Base-by-base conservation (phyloP, 306 rosid species). In the Ochetophila trinervis region DNA sequence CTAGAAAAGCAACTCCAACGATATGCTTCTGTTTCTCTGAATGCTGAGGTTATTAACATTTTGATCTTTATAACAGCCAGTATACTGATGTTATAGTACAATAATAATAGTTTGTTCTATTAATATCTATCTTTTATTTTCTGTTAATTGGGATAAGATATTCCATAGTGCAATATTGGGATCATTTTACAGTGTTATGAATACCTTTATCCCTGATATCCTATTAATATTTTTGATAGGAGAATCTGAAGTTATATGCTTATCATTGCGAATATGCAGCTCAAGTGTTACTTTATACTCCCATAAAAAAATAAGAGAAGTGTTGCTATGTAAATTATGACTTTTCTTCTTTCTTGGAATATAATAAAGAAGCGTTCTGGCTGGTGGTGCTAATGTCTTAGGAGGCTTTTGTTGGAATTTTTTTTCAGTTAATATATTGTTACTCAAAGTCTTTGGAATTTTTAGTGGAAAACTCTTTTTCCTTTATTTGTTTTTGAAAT, bases 1-100 rank as follows among this genome's bases (percentile, higher is more conserved):
- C 77, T 93, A 73, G 88, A 89, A 74, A 87, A 87, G 81, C 90
- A 93, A 80, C 85, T 89, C 19, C 74, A 66, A 27, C 87, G 90
- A 52, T 93, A 87, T 86, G 91, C 87, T 73, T 82, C 96, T 63
- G 89, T 86, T 70, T 70, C 88, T 65, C 85, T 93, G 19, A 56
- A 68, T 71, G 84, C 87, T 23, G 96, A 90, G 96, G 98, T 93
- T 74, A 50, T 74, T 48, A 6, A 48, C 20, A 13, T 42, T 73
- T 66, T 37, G 30, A 18, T 48, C 14, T 54, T 72, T 57, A 30
- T 22, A 53, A 18, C 32, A 27, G 48, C 37, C 47, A 14, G 53
- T 65, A 53, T 35, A 23, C 17, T 27, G 45, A 8, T 40, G 59
- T 30, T 52, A 15, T 23, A 20, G 16, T 59, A 11, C 24, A 20